A percentile compares a stretch with the other conserved stretches of the same genome.
phyloP scores from a whole-genome alignment of 2,329 filamentous ascomycete genomes.

The Fusarium piperis region DNA sequence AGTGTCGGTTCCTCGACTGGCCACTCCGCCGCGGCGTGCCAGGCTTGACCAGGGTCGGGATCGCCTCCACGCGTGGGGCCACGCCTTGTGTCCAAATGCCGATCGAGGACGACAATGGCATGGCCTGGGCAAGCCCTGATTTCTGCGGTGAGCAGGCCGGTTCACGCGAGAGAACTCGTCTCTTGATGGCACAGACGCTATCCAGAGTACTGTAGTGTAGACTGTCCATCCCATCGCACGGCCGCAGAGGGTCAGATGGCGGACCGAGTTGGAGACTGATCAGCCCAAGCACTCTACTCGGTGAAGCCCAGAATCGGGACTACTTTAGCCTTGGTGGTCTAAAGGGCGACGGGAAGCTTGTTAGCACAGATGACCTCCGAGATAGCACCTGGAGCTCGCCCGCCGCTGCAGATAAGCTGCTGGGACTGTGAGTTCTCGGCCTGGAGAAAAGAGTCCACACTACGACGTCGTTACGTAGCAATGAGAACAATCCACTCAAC shows the following conservation, averaged over 20 bases:
- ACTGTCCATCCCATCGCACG: not conserved
- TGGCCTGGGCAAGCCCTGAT: slow-evolving; percentile 29
- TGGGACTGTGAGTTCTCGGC: not conserved
- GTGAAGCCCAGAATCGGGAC: slow-evolving; percentile 28
- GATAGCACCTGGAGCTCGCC: not conserved
- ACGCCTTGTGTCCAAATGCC: slow-evolving; percentile 34
- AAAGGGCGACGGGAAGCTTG: not conserved
- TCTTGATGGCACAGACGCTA: not conserved
- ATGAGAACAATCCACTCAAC: slow-evolving; percentile 11
- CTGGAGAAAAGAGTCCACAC: not conserved
- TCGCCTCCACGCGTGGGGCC: slow-evolving; percentile 34
- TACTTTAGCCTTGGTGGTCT: slow-evolving; percentile 14
- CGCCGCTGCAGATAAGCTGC: not conserved
- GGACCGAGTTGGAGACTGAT: not conserved
- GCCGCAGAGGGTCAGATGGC: not conserved
- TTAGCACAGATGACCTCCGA: not conserved
- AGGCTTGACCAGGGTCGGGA: slow-evolving; percentile 34
- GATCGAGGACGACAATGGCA: slow-evolving; percentile 34
- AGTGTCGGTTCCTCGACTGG: not conserved
- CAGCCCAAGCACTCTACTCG: slow-evolving; percentile 7
- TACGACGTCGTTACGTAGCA: slow-evolving; percentile 19
- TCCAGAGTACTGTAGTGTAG: too few relatives aligned
- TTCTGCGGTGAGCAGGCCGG: slow-evolving; percentile 28
- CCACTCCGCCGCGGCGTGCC: not conserved
- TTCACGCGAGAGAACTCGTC: slow-evolving; percentile 2